phyloP scores from a whole-genome alignment of 2,329 filamentous ascomycete genomes.

The Ceratocystis diversiconidia region DNA sequence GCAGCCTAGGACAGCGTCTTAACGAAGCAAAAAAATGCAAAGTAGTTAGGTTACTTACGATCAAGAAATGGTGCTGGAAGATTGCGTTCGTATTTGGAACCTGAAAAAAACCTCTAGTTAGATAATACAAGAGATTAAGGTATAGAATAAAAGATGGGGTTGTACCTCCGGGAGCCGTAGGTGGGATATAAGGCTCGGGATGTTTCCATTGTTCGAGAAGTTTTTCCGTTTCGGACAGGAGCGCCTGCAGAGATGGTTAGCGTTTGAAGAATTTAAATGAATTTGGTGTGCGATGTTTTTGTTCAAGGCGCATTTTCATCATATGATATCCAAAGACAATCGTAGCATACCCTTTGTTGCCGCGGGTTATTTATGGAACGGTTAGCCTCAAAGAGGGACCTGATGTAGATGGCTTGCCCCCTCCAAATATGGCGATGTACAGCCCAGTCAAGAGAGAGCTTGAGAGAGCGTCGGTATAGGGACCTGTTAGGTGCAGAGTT shows the following conservation, averaged over 20 bases:
- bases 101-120: constrained; percentile 30
- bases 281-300: neutral
- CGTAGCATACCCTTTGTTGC: constrained; percentile 58
- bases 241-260: constrained; percentile 39
- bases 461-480: constrained; percentile 84
- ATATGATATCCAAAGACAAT: neutral
- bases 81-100: constrained; percentile 94
- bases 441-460: constrained; percentile 88
- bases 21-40: no score
- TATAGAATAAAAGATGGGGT: neutral
- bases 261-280: neutral
- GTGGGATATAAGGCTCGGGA: constrained; percentile 79
- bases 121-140: neutral
- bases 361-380: constrained; percentile 69
- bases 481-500: constrained; percentile 31
- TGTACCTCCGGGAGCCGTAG: constrained; percentile 83
- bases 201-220: constrained; percentile 92
- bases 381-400: constrained; percentile 89
- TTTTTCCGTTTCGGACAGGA: constrained; percentile 78
- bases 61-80: constrained; percentile 65
- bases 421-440: constrained; percentile 89
- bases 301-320: neutral
- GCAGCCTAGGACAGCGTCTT: neutral
- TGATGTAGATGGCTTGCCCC: constrained; percentile 89
- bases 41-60: constrained; percentile 43